Evolutionary conservation across 2,329 filamentous ascomycete species (phyloP), one percentile per base, ranked within the genome.

Genomic region (Cryphonectria nitschkei): DNA sequence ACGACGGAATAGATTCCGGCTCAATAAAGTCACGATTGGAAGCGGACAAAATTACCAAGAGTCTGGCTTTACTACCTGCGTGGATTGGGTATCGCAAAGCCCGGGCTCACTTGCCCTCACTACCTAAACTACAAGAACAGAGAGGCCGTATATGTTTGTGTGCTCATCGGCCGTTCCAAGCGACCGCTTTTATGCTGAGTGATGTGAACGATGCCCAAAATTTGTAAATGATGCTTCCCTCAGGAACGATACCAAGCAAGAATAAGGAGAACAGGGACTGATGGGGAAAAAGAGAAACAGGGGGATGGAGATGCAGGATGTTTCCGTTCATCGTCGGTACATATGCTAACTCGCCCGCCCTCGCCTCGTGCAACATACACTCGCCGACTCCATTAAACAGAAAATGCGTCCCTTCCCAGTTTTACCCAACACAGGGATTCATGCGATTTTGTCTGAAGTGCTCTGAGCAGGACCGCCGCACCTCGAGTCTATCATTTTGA

Each of bases 131-230:
- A 37, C 43, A 50, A 54, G n/a, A 54, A 37, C 43, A 41, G 13
- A 58, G 11, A 16, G 46, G 46, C 46, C 29, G 29, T 34, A n/a
- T 34, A 46, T 52, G 14, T 34, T 39, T 67, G 32, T 72, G 50
- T 37, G 46, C 46, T 54, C 22, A 26, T 39, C 29, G 63, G 63
- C 63, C 43, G 11, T 39, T 65, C 34, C 32, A 32, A 67, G 68
- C 58, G 54, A 50, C 63, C 46, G 60, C 68, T 71, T 64, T 32
- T 65, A 70, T 72, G 70, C 70, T 72, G 66, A 50, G 34, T 67
- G 46, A 65, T 70, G 70, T 68, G 68, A 70, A 68, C 70, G 68
- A 68, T 68, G 65, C 65, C 54, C 62, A 62, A 70, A 54, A 22
- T 39, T 9, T 50, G 3, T 26, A n/a, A 50, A 19, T 22, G n/a